phyloP scores from a whole-genome alignment of 2,329 filamentous ascomycete species.

The Phoma sp. region DNA sequence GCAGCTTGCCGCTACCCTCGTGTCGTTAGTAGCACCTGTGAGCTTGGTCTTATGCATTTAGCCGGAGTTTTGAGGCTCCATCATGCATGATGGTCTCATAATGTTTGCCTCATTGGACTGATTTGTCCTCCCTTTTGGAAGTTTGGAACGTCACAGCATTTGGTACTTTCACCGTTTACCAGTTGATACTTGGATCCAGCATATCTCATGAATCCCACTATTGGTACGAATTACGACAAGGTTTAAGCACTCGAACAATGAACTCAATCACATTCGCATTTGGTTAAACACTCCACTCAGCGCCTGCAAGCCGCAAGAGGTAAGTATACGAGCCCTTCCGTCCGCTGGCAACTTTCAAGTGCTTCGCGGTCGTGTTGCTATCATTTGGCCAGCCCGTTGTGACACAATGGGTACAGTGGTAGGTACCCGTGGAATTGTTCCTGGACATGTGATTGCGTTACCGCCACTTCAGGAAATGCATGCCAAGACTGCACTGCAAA shows the following conservation, averaged over 20 bases:
- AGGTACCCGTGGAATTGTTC: constrained; percentile 27
- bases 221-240: constrained; percentile 33
- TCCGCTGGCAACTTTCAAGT: background rate
- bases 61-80: constrained; percentile 25
- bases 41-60: constrained; percentile 16
- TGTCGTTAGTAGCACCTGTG: constrained; percentile 22
- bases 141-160: constrained; percentile 9
- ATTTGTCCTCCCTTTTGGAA: constrained; percentile 8
- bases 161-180: constrained; percentile 8
- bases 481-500: constrained; percentile 24
- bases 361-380: constrained; percentile 13
- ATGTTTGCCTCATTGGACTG: constrained; percentile 11
- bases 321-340: background rate
- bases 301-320: background rate
- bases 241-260: constrained; percentile 18
- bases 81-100: constrained; percentile 20
- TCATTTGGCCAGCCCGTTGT: background rate
- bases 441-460: constrained; percentile 24
- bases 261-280: background rate
- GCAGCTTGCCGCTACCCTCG: constrained; percentile 17
- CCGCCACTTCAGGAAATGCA: constrained; percentile 16
- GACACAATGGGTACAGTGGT: constrained; percentile 5
- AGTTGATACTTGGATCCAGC: constrained; percentile 17
- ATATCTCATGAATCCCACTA: constrained; percentile 19
- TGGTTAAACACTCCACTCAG: background rate